Percentiles rank a stretch among this genome's conserved stretches.
These are phyloP conservation scores for Hypoxylon sp. DNA, from an alignment of 2,329 filamentous ascomycete genomes.

Conservation along the genomic window DNA sequence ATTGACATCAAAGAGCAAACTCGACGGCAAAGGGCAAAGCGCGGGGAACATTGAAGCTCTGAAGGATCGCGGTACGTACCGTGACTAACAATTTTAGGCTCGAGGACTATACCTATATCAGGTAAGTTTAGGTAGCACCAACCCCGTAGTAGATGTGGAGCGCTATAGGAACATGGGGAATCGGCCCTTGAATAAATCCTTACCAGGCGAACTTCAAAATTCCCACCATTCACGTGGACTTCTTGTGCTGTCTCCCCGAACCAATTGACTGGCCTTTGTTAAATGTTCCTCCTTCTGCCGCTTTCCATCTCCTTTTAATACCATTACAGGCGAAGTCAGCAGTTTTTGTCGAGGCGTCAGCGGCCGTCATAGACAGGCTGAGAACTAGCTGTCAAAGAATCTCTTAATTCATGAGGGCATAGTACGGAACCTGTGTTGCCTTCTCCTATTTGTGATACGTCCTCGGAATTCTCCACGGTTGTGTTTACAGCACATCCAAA, in stretches of 20 bases:
- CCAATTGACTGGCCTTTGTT: slow-evolving; percentile 13
- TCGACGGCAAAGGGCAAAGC: slow-evolving; percentile 2
- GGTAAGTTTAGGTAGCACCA: slow-evolving; percentile 14
- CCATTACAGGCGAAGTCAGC: slow-evolving; percentile 8
- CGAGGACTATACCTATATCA: slow-evolving; percentile 12
- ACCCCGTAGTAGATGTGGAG: slow-evolving; percentile 40
- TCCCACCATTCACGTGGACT: slow-evolving; percentile 36
- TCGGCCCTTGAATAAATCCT: slow-evolving; percentile 36
- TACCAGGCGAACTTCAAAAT: slow-evolving; percentile 26
- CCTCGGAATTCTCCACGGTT: slow-evolving; percentile 15
- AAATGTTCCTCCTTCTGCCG: slow-evolving; percentile 5
- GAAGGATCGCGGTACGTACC: slow-evolving; percentile 29
- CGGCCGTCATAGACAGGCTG: slow-evolving; percentile 15
- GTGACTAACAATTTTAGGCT: slow-evolving; percentile 17
- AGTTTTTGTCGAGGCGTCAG: slow-evolving; percentile 16
- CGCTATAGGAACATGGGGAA: slow-evolving; percentile 29
- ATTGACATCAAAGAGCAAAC: slow-evolving; percentile 7
- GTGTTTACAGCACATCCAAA: neutral
- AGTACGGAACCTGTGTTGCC: neutral
- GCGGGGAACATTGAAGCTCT: slow-evolving; percentile 39
- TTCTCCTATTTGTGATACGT: slow-evolving; percentile 8
- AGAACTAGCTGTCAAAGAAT: slow-evolving; percentile 4
- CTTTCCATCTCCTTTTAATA: slow-evolving; percentile 9
- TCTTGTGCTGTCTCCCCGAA: slow-evolving; percentile 25
- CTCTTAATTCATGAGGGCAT: slow-evolving; percentile 5